Evolutionary conservation across 108 stramenopile genomes (phyloP).

Genomic region (Aurantiochytrium sp.): DNA sequence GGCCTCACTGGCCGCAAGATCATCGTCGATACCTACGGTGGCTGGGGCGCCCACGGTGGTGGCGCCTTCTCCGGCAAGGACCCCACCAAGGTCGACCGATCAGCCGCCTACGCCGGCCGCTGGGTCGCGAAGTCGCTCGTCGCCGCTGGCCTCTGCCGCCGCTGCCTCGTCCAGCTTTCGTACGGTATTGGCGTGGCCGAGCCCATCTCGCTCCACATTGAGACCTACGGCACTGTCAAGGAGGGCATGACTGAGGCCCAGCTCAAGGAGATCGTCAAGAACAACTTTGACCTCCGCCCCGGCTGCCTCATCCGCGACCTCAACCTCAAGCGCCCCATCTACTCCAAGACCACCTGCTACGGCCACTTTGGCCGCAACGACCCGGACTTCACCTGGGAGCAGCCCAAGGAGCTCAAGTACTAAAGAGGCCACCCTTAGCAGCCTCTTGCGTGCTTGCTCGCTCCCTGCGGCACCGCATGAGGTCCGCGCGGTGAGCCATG

Average conservation of each 20-base stretch:
- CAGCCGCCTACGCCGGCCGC: slow-evolving; percentile 64
- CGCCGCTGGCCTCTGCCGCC: slow-evolving; percentile 60
- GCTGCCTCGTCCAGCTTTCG: slow-evolving; percentile 61
- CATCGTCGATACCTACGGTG: slow-evolving; percentile 72
- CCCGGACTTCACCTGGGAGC: slow-evolving; percentile 92
- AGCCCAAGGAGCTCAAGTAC: slow-evolving; percentile 68
- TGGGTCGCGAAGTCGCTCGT: slow-evolving; percentile 72
- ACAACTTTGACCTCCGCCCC: slow-evolving; percentile 64
- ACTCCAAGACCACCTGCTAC: slow-evolving; percentile 63
- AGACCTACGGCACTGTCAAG: slow-evolving; percentile 64
- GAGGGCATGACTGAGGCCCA: slow-evolving; percentile 55
- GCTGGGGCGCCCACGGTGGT: slow-evolving; percentile 71
- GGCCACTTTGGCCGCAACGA: slow-evolving; percentile 70
- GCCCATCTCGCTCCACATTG: slow-evolving; percentile 61
- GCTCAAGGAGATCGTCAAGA: slow-evolving; percentile 57
- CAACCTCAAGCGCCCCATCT: slow-evolving; percentile 51
- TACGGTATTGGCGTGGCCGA: slow-evolving; percentile 65
- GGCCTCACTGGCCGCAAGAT: slow-evolving; percentile 70
- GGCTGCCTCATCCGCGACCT: slow-evolving; percentile 60
- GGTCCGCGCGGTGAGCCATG: too few species aligned
- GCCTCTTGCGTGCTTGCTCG: too few species aligned
- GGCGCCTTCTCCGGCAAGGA: slow-evolving; percentile 72
- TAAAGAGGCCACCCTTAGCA: too few species aligned
- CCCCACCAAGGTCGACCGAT: slow-evolving; percentile 68
- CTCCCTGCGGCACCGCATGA: too few species aligned